phyloP scores from a whole-genome alignment of 1,284 basidiomycete genomes.

The Ceratobasidium theobromae region DNA sequence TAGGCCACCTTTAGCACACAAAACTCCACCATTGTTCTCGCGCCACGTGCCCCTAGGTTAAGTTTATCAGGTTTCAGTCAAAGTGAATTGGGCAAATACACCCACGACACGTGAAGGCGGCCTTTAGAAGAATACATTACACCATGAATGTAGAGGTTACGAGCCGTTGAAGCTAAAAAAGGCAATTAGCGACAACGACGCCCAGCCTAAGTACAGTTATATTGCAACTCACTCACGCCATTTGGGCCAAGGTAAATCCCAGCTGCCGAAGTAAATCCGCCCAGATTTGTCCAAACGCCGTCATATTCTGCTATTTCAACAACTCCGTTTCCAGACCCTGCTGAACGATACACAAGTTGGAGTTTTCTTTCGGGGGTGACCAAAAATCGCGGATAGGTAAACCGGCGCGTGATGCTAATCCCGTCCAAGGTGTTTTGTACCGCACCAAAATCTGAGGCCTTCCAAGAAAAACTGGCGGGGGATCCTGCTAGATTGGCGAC shows the following conservation, averaged over 20 bases:
- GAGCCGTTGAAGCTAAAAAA: constrained; percentile 1
- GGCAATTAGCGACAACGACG: background rate
- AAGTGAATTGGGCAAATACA: background rate
- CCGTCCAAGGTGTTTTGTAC: constrained; percentile 31
- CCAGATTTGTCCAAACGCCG: constrained; percentile 34
- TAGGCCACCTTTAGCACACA: constrained; percentile 31
- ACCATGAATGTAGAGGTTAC: constrained; percentile 35
- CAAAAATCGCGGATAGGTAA: constrained; percentile 36
- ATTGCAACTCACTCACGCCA: constrained; percentile 31
- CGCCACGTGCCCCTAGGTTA: constrained; percentile 34
- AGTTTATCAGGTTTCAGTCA: background rate
- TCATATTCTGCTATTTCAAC: constrained; percentile 30
- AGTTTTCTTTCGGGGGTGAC: constrained; percentile 34
- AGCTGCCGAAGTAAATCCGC: constrained; percentile 31
- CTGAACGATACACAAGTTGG: constrained; percentile 34
- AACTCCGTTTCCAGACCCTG: constrained; percentile 31
- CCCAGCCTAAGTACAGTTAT: background rate
- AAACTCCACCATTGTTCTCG: constrained; percentile 32
- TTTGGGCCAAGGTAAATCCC: constrained; percentile 34
- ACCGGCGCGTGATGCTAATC: constrained; percentile 30
- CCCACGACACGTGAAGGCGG: constrained; percentile 32
- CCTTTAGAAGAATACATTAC: constrained; percentile 33
- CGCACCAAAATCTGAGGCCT: constrained; percentile 24
- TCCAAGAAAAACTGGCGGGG: constrained; percentile 32
- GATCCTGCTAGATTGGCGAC: constrained; percentile 28